These are phyloP conservation scores for Rhizomucor miehei DNA, from an alignment of 371 early-diverging fungal species.

Conservation along the genomic window DNA sequence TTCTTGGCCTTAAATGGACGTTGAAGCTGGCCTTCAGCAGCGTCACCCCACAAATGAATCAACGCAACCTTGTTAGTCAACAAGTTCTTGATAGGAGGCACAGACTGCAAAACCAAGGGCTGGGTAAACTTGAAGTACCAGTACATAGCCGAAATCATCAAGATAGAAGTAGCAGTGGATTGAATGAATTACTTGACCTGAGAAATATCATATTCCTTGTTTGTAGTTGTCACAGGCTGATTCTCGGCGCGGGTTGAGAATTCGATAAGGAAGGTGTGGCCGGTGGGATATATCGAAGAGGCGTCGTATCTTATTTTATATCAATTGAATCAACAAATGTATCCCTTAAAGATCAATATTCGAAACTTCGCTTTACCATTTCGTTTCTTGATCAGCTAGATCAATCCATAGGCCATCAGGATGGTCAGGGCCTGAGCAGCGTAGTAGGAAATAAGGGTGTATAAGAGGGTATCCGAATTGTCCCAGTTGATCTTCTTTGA, in stretches of 20 bases:
- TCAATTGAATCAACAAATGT: too few species aligned
- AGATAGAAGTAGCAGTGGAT: constrained; percentile 64
- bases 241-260: constrained; percentile 16
- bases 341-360: background rate
- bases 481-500: constrained; percentile 69
- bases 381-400: constrained; percentile 56
- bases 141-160: constrained; percentile 79
- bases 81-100: constrained; percentile 78
- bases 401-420: constrained; percentile 53
- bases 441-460: constrained; percentile 67
- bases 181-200: constrained; percentile 73
- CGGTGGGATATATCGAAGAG: constrained; percentile 60
- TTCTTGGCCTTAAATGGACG: constrained; percentile 83
- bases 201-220: constrained; percentile 78
- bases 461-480: constrained; percentile 54
- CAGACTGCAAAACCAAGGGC: constrained; percentile 86
- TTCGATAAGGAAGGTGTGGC: constrained; percentile 44
- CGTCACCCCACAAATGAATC: constrained; percentile 80
- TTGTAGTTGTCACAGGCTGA: constrained; percentile 66
- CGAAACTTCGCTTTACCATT: constrained; percentile 63
- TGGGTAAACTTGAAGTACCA: constrained; percentile 88
- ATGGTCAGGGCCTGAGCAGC: constrained; percentile 63
- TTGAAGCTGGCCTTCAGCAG: constrained; percentile 74
- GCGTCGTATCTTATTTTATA: constrained; percentile 59
- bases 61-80: constrained; percentile 70